Evolutionary conservation across 225 moss, liverwort and hornwort species (phyloP), one percentile per base, ranked within the genome.

Genomic region (Lunularia cruciata): DNA sequence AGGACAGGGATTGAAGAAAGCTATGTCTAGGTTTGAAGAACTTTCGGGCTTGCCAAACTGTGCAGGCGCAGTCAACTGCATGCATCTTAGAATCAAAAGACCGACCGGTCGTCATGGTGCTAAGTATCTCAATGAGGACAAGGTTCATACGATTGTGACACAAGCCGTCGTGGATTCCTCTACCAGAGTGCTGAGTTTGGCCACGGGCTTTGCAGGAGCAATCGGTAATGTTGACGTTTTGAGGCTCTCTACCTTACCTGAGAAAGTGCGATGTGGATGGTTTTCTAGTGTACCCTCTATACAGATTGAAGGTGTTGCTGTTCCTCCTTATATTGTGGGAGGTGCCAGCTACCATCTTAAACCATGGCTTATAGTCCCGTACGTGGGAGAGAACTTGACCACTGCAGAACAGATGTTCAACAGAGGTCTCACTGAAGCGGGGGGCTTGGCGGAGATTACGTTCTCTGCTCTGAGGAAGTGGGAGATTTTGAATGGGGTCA

Each of bases 361-460:
- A 46, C 77, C 72, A 2, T 77, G 77, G 77, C 72, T 77, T 5
- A 72, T 77, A 67, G 52, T 77, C 34, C 77, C 67, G 14, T 68
- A 67, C 20, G 34, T 31, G 45, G 72, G 54, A 67, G 72, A 67
- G 9, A 67, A 67, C 6, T 54, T 72, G 27, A 49, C 49, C 22
- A 51, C 67, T 15, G 3, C 35, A 43, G 72, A 77, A 46, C 60
- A 72, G n/a, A 67, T 34, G 31, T 77, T 77, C 60, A 77, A 77
- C 40, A 77, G 60, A 23, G 19, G 61, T 46, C 72, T 66, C 27
- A 40, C 47, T 4, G 60, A 72, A 54, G 36, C 67, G 23, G 67
- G 72, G 72, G 27, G 46, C 28, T 27, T 35, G 46, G 77, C 62
- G 27, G 72, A 77, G 11, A 67, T 31, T 26, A 72, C 77, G 19